A percentile compares a stretch with the other conserved stretches of the same genome.
Evolutionary conservation across 2,329 filamentous ascomycete genomes (phyloP).

Genomic region (Alternaria dauci): DNA sequence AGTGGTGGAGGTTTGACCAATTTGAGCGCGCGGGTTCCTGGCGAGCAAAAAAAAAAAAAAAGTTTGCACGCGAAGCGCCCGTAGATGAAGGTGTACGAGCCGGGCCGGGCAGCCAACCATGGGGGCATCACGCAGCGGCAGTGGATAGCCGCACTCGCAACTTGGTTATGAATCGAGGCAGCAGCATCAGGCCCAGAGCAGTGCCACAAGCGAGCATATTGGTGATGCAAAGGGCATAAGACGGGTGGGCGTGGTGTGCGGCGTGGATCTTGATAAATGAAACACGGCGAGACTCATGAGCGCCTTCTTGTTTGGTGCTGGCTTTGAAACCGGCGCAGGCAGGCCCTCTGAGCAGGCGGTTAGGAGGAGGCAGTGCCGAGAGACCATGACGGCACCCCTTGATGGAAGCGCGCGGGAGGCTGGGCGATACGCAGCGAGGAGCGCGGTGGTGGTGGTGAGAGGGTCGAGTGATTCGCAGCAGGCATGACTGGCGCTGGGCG

Average conservation of each 20-base stretch:
- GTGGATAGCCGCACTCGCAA: conserved; percentile 7
- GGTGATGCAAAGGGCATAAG: conserved; percentile 14
- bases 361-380: conserved; percentile 40
- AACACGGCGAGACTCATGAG: conserved; percentile 31
- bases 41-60: conserved; percentile 6
- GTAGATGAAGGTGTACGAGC: conserved; percentile 17
- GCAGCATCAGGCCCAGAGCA: conserved; percentile 1
- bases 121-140: conserved; percentile 11
- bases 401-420: conserved; percentile 34
- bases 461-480: neutral
- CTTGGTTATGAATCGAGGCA: conserved; percentile 6
- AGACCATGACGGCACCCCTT: conserved; percentile 9
- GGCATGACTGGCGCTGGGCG: neutral
- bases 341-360: conserved; percentile 31
- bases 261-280: conserved; percentile 33
- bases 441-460: neutral
- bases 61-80: conserved; percentile 18
- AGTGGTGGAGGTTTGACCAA: conserved; percentile 8
- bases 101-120: conserved; percentile 35
- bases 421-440: conserved; percentile 36
- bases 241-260: conserved; percentile 16
- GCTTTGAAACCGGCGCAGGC: conserved; percentile 21
- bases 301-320: conserved; percentile 38
- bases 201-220: conserved; percentile 10
- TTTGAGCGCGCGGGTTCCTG: conserved; percentile 19